Conservation (phyloP, 1,139 yeast genomes). For the Sugiyamaella pinicola region DNA sequence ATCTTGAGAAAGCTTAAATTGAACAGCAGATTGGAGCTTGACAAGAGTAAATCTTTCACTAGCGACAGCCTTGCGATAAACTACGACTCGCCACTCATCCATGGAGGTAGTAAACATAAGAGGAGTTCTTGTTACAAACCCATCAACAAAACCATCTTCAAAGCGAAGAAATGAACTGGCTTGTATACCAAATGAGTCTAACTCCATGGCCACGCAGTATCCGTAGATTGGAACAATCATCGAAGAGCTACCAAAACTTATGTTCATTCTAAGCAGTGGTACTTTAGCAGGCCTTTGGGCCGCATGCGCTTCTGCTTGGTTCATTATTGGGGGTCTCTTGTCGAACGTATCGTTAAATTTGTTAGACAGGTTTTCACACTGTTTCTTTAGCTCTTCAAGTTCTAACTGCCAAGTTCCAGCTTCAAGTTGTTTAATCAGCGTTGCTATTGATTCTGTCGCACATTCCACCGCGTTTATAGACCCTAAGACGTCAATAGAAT, state of each 20-base stretch:
- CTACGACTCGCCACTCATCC: slow-evolving; percentile 14
- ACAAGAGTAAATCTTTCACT: slow-evolving; percentile 4
- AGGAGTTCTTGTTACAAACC: slow-evolving; percentile 14
- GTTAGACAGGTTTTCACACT: background rate
- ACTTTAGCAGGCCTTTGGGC: background rate
- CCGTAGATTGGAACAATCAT: slow-evolving; percentile 14
- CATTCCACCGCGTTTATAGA: background rate
- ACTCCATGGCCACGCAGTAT: slow-evolving; percentile 7
- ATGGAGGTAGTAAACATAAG: slow-evolving; percentile 5
- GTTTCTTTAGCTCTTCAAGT: background rate
- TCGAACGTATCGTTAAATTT: background rate
- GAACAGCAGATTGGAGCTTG: slow-evolving; percentile 4
- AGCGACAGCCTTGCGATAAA: background rate
- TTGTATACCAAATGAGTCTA: slow-evolving; percentile 13
- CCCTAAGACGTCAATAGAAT: slow-evolving; percentile 15
- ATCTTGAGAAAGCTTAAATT: slow-evolving; percentile 8
- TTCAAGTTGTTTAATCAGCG: slow-evolving; percentile 1
- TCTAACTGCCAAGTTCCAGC: slow-evolving; percentile 10
- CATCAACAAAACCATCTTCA: slow-evolving; percentile 18
- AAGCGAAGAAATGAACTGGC: slow-evolving; percentile 15
- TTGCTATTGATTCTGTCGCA: slow-evolving; percentile 12
- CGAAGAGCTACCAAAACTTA: slow-evolving; percentile 15
- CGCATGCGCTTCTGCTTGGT: background rate
- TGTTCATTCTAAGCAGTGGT: slow-evolving; percentile 14
- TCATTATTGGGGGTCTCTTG: background rate